These are phyloP conservation scores for Schwanniomyces etchellsii DNA, from an alignment of 1,139 yeast genomes.

Conservation along the genomic window DNA sequence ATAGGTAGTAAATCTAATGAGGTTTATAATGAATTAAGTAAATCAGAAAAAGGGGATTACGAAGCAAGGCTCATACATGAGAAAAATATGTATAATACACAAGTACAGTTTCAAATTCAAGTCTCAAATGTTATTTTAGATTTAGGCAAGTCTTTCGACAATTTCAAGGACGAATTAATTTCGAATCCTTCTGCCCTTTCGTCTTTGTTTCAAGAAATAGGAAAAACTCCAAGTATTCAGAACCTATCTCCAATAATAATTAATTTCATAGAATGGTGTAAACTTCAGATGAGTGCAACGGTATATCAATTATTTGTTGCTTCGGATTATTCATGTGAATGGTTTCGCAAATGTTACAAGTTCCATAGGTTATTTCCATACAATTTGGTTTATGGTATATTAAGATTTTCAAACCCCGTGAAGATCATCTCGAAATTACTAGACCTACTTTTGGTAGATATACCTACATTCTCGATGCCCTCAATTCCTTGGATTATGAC, in stretches of 20 bases:
- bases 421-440: constrained; percentile 71
- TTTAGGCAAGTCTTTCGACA: constrained; percentile 47
- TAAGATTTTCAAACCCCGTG: constrained; percentile 81
- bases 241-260: constrained; percentile 64
- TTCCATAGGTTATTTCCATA: constrained; percentile 78
- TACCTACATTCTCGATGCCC: constrained; percentile 34
- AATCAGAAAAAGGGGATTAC: constrained; percentile 49
- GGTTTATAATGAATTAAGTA: constrained; percentile 22
- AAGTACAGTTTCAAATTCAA: constrained; percentile 65
- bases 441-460: constrained; percentile 74
- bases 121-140: constrained; percentile 41
- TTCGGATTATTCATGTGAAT: constrained; percentile 71
- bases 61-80: constrained; percentile 57
- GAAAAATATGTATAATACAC: constrained; percentile 54
- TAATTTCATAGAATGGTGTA: constrained; percentile 74
- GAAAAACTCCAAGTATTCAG: constrained; percentile 43
- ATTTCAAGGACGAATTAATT: constrained; percentile 48
- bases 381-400: constrained; percentile 62
- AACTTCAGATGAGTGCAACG: constrained; percentile 78
- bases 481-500: constrained; percentile 12
- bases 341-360: constrained; percentile 60
- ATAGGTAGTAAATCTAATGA: constrained; percentile 31
- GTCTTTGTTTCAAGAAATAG: constrained; percentile 59
- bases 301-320: constrained; percentile 75
- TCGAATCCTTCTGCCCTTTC: constrained; percentile 44